Evolutionary conservation across 1,284 basidiomycete species (phyloP), one percentile per base, ranked within the genome.

Genomic region (Fomitopsis betulina): DNA sequence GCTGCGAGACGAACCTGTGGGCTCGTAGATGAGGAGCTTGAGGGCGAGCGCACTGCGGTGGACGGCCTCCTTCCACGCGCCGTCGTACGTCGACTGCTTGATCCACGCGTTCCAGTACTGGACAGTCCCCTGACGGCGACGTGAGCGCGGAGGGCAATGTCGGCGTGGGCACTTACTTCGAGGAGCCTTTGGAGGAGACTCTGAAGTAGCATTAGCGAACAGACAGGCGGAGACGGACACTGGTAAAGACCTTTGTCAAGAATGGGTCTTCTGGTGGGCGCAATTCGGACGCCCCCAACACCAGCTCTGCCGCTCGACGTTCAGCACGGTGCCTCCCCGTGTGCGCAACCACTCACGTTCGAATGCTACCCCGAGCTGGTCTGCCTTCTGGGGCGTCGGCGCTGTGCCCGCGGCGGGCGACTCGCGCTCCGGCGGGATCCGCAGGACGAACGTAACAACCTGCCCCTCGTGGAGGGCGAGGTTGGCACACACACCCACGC

Each of bases 21-120:
- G 91, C 67, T 93, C 89, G 66, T 81, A 94, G 45, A 93, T 93
- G 60, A 94, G 79, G n/a, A 94, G 76, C 70, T 92, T 91, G 57
- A 93, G 76, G 0, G 91, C 91, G n/a, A 96, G 79, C 0, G 93
- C 94, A 57, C 90, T 93, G 30, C 94, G 84, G 68, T 93, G 84
- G 2, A 96, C 93, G 1, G 87, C 86, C 72, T 98, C 94, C 63
- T 95, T 89, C 95, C 94, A 98, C n/a, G 91, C 84, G 0, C 94
- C 95, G 21, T 80, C 81, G 72, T 97, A 97, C 0, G 87, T 90
- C 17, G 88, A 91, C 64, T 83, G 82, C 17, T 81, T 77, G 64
- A 96, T 88, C 94, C 94, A 97, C 27, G 81, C 73, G 60, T 85
- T 84, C 94, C 94, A 97, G 72, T 91, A 96, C n/a, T 73, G 73